Evolutionary conservation across 2,329 filamentous ascomycete genomes (phyloP), one percentile per base, ranked within the genome.

Genomic region (Xylaria sp.): DNA sequence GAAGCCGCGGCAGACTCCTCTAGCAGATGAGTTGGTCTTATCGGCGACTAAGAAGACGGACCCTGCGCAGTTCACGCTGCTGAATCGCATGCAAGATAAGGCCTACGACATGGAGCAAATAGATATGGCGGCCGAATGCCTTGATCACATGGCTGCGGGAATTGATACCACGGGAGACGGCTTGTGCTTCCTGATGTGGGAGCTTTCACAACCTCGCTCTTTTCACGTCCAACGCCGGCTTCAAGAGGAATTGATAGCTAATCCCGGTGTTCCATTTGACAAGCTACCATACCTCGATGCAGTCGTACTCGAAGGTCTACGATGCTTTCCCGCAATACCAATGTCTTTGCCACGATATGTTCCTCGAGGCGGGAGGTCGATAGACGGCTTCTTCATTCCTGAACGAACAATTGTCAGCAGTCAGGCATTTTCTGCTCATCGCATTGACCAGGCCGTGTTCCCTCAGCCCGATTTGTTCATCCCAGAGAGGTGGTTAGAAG

Each of bases 401-500:
- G 83, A 78, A 48, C 81, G 82, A 5, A 87, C 87, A 0, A 83
- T 89, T 50, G 88, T 90, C 60, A 89, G 88, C 76, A 86, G 85
- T 70, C 89, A 91, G 78, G 85, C 89, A 0, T 88, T 85, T 75
- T 90, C 88, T 12, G 82, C 89, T 41, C 87, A 91, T 71, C 84
- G 86, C 23, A 81, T 89, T 65, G 86, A 91, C 72, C 78, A 81
- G 12, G 85, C 90, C 65, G 91, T 94, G 1, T 98, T 97, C 78
- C 89, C 91, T 0, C 87, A 94, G 52, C 92, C 94, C 0, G 92
- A 97, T 69, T 81, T 80, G 6, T 98, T 94, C 77, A 85, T 90
- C 60, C 94, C 94, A 0, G 92, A 95, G 66, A 87, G 95, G 73
- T 98, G 94, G 94, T 87, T 97, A 72, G 89, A 86, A 18, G 85